Base-by-base conservation (phyloP, 2,329 filamentous ascomycete species). In the Gaeumannomyces tritici region DNA sequence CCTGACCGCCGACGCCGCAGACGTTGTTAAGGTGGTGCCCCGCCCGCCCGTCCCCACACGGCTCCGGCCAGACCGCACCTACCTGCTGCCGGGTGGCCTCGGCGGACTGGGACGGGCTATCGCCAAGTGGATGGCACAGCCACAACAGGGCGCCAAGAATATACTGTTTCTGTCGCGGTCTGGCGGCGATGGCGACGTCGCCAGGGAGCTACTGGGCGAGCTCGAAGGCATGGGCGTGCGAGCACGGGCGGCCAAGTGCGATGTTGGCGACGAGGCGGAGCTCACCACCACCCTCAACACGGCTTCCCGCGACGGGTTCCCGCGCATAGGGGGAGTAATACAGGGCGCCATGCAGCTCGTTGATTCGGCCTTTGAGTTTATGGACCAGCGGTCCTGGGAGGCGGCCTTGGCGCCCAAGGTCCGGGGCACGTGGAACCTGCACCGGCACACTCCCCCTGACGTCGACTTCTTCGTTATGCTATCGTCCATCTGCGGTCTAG, bases 381-480 rank as follows among this genome's bases (percentile, higher is more conserved):
- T 85, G 80, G 72, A 71, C 0, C 75, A 74, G 63, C 69, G 71
- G 1, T 72, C 77, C 61, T 85, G 81, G 78, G 64, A 66, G 3
- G 65, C 71, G 4, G 77, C 76, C 2, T 71, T 80, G n/a, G 68
- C 64, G 0, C 80, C 83, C 60, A 86, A 86, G 70, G 77, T 78
- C 0, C 58, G 72, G 0, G 83, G 83, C 3, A 78, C 80, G 0
- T 73, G 71, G 69, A 81, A 83, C 60, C 74, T 86, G 1, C 75
- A 82, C 63, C 64, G 73, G 18, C 68, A 70, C 18, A 69, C 80
- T 9, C 72, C 69, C 2, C 11, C 63, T 0, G 67, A 72, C 26
- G 66, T 79, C 42, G 76, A 78, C 15, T 79, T 79, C 66, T 79
- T 79, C 68, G 74, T 79, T 67, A 75, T 79, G 75, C 78, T 75